Evolutionary conservation across 2,329 filamentous ascomycete genomes (phyloP), one percentile per base, ranked within the genome.

Genomic region (Ascochyta fabae): DNA sequence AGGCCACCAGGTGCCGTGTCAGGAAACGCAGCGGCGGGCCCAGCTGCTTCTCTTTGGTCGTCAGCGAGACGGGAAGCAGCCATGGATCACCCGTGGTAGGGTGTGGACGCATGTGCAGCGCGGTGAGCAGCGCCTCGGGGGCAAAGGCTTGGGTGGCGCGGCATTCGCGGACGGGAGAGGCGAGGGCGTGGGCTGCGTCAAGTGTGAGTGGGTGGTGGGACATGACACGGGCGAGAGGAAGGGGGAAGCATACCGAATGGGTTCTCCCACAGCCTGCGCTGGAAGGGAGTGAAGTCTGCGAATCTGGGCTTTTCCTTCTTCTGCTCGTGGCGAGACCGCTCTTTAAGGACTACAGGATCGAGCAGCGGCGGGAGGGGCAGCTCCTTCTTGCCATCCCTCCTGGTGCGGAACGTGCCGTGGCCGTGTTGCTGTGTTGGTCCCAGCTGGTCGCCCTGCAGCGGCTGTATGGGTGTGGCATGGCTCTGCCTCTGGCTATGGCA

Each of bases 61-160:
- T 71, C 35, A 75, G 57, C 15, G 56, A 60, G 36, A 67, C 77
- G 0, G 87, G 87, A 15, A 86, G 77, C 70, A 82, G 84, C 84
- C 85, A 90, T 0, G 81, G 77, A 2, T 75, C 64, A 0, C 72
- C 67, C 0, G 83, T 84, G 9, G 79, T 74, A 0, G 87, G 86
- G 51, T 89, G 81, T 1, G 75, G 67, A 12, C 86, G 75, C 2
- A 86, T 66, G 26, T 81, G 80, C 56, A 91, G 86, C 29, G 84
- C 78, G 50, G 89, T 83, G 4, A 91, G 76, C 68, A 91, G 88
- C 65, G 82, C 86, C 13, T 72, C 74, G 1, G 89, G 89, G 6
- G 91, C 72, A 1, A 68, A 66, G 0, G 71, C 68, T 0, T 65
- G 58, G 1, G 86, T 86, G 29, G 82, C 68, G 22, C 73, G 66